Base-by-base conservation (phyloP, 345 rosid genomes). In the Cochlearia excelsa region DNA sequence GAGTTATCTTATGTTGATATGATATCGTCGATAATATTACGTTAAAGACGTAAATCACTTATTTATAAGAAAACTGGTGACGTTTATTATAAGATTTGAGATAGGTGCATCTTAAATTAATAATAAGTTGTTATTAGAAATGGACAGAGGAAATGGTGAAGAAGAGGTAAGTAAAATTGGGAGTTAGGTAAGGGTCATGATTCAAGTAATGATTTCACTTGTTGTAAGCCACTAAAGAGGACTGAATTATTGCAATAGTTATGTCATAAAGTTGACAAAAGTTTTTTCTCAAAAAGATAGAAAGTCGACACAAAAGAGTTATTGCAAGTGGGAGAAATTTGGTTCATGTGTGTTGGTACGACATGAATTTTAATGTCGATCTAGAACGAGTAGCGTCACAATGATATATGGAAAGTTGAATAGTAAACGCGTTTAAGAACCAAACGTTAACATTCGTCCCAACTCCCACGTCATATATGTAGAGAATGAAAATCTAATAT, bases 301-400 rank as follows among this genome's bases (percentile, higher is more conserved):
- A 67, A 16, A 16, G 23, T 16, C 23, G 23, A 16, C 23, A 5
- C 23, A 16, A 16, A 16, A 7, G 5, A 58, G 44, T 58, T 50
- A 67, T 67, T 58, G 46, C 67, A 54, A 61, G 67, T 68, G 51
- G 23, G 23, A 16, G 23, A 16, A 16, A 16, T 16, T 16, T 16
- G 23, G 73, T 1, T 3, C 73, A 68, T 61, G 57, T 68, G 73
- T 41, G 51, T 54, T 69, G 51, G 63, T 69, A 48, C 39, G 16
- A 41, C 39, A 30, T 61, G 46, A 63, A 54, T 63, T 69, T 61
- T 54, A 41, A 23, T 54, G 73, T 54, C 63, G 63, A 16, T 46
- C 9, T 46, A 2, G 42, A 68, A 53, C 34, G 27, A 30, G 43
- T 68, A 16, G 57, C 56, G 50, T 60, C 56, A 61, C 50, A 27